A percentile compares a stretch with the other conserved stretches of the same genome.
Evolutionary conservation across 2,329 filamentous ascomycete species (phyloP).

Genomic region (Penicillium palitans): DNA sequence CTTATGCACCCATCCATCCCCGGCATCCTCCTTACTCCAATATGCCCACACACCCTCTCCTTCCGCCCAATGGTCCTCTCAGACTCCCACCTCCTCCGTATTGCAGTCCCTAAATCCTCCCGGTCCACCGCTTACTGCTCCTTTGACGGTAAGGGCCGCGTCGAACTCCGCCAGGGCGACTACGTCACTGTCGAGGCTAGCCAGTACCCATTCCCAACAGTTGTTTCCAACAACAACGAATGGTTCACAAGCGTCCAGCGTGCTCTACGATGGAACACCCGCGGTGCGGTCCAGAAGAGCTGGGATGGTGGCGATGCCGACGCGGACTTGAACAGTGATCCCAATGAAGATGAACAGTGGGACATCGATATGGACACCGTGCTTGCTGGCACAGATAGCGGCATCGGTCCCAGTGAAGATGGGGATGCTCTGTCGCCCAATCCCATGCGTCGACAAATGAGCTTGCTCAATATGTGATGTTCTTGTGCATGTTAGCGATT

Average conservation of each 20-base stretch:
- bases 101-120: constrained; percentile 79
- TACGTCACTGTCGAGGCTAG: constrained; percentile 94
- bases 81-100: constrained; percentile 87
- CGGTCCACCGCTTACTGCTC: constrained; percentile 94
- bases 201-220: constrained; percentile 95
- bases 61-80: constrained; percentile 98
- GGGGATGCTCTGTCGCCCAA: constrained; percentile 59
- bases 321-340: constrained; percentile 43
- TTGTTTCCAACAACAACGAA: constrained; percentile 83
- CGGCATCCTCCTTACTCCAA: constrained; percentile 92
- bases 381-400: constrained; percentile 46
- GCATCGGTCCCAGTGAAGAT: constrained; percentile 65
- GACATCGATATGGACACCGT: constrained; percentile 84
- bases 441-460: constrained; percentile 72
- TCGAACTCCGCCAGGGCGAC: constrained; percentile 90
- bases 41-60: constrained; percentile 94
- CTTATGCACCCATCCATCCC: constrained; percentile 96
- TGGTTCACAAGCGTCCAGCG: constrained; percentile 97
- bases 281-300: constrained; percentile 87
- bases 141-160: constrained; percentile 94
- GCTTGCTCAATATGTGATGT: constrained; percentile 62
- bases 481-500: constrained; percentile 13
- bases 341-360: constrained; percentile 66
- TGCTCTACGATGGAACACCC: constrained; percentile 91
- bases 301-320: constrained; percentile 57